Base-by-base conservation (phyloP, 2,329 filamentous ascomycete genomes). In the Parascedosporium putredinis region DNA sequence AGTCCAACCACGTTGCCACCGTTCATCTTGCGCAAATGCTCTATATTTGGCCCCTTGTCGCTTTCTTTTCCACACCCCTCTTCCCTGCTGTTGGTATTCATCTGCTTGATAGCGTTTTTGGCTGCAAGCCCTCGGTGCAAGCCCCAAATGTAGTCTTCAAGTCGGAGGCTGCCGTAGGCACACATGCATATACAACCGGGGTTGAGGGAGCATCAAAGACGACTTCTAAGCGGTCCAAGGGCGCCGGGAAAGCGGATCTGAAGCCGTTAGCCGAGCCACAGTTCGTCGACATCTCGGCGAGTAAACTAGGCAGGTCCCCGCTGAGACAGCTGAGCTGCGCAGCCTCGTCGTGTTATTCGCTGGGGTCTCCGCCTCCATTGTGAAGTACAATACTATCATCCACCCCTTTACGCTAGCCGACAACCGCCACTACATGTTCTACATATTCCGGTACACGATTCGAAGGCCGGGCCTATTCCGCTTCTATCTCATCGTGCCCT, bases 351-450 rank as follows among this genome's bases (percentile, higher is more conserved):
- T 60, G 5, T 50, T 66, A 6, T 72, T 73, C 29, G 18, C 12
- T n/a, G 40, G 3, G 9, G 20, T 8, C 2, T 23, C 65, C 14
- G 48, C 48, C 0, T 43, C 69, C 2, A 56, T 62, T 10, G 63
- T 81, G 18, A 78, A 79, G 54, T 84, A 78, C 73, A 97, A 96
- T 73, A 98, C 93, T 29, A 84, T 95, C 54, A 79, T 97, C 40
- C 93, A 98, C 61, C 91, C 93, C 0, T 98, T 97, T 63, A 95
- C 90, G 0, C 76, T 97, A 1, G 93, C 93, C 29, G 93, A 98
- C 65, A 98, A 98, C 65, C 76, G 93, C 2, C 93, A 98, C 64
- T 98, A 95, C 69, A 84, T 95, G 64, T 98, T 98, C 66, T 98
- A 98, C 68, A 73, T 95, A 53, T 98, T 98, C 71, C 83, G 89